Evolutionary conservation across 1,284 basidiomycete species (phyloP), one percentile per base, ranked within the genome.

Genomic region (Ceratobasidium sp.): DNA sequence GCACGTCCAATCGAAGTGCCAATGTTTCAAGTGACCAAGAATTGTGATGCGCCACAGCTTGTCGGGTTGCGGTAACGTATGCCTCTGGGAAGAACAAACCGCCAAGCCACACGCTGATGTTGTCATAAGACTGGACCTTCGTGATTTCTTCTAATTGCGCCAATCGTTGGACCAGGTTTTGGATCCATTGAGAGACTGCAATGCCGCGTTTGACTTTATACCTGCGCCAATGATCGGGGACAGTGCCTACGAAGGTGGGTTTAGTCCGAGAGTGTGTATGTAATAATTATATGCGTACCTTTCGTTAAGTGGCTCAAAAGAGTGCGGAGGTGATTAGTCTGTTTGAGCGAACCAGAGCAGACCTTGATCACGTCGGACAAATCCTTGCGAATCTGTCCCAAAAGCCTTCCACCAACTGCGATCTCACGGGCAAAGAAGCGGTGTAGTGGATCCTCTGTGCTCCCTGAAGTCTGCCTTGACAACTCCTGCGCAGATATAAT

Each of bases 31-130:
- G 81, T 78, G 93, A 95, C 89, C 92, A 93, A 72, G 88, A 87
- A 80, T 92, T 94, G 68, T 88, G 85, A 77, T 97, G 94, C 1
- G 95, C 95, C 7, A 95, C 90, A 17, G 91, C 88, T 79, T 98
- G 96, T 64, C 95, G 85, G 1, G 94, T 96, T 0, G 95, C 95
- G 0, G 95, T 97, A 75, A 98, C 86, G 78, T 94, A 97, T 1
- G 94, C 94, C 76, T 96, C 93, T 0, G 96, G 96, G 84, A 93
- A 95, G 85, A 98, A 97, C 62, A 98, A 78, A 0, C 93, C 92
- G 35, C 95, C 94, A 13, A 97, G 84, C 91, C 92, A 94, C 42
- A 93, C 90, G 77, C 92, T 89, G 38, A 94, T 83, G 72, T 92
- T 83, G 72, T 82, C 86, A 69, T 92, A 79, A 74, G 85, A 86